Evolutionary conservation across 2,329 filamentous ascomycete genomes (phyloP).

Genomic region (Amesomyces nigricolor): DNA sequence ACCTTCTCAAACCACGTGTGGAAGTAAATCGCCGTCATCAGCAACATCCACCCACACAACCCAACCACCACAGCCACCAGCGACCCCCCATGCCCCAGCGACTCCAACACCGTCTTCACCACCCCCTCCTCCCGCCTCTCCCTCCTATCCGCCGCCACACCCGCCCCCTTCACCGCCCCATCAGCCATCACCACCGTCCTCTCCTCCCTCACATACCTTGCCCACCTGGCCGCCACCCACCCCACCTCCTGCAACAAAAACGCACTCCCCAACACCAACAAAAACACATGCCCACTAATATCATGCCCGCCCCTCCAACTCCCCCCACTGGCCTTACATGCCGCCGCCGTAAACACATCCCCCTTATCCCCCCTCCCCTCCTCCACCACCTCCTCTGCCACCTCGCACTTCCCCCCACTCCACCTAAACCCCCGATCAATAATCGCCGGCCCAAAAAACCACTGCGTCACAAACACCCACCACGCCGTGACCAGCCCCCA

Average conservation of each 20-base stretch:
- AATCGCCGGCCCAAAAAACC: constrained; percentile 88
- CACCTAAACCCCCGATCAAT: constrained; percentile 87
- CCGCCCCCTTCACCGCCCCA: constrained; percentile 57
- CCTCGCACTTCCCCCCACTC: constrained; percentile 78
- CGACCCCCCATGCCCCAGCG: constrained; percentile 45
- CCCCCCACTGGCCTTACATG: constrained; percentile 78
- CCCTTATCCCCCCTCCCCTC: constrained; percentile 32
- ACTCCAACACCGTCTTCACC: constrained; percentile 19
- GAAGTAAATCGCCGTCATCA: constrained; percentile 98
- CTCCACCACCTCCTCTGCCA: constrained; percentile 35
- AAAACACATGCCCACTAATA: constrained; percentile 90
- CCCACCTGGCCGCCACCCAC: constrained; percentile 49
- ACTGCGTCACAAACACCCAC: constrained; percentile 89
- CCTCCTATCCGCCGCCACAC: constrained; percentile 39
- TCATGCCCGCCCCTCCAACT: constrained; percentile 92
- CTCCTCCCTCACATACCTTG: constrained; percentile 49
- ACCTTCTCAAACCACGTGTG: constrained; percentile 99
- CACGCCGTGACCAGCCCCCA: constrained; percentile 67
- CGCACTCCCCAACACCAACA: constrained; percentile 77
- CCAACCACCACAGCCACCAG: constrained; percentile 59
- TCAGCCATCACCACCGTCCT: constrained; percentile 60
- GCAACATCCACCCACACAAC: constrained; percentile 86
- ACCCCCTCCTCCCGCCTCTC: constrained; percentile 27
- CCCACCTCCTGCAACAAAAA: constrained; percentile 75
- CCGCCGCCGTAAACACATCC: constrained; percentile 62